These are phyloP conservation scores for Nemania sp. DNA, from an alignment of 2,329 filamentous ascomycete species.

Conservation along the genomic window DNA sequence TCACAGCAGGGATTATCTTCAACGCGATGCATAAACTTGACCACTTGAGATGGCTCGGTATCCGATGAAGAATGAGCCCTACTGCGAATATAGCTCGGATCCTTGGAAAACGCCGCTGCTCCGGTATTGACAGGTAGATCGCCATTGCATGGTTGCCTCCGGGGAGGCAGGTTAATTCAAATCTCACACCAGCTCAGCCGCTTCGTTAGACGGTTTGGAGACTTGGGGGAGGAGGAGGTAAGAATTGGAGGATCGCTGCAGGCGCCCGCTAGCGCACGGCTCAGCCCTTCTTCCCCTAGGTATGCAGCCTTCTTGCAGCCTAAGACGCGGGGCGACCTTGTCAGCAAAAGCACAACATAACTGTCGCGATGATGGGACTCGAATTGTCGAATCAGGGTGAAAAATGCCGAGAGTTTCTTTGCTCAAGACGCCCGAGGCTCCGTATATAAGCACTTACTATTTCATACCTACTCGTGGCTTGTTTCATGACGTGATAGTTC, in stretches of 20 bases:
- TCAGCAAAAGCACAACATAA: constrained; percentile 8
- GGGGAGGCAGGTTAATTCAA: neutral
- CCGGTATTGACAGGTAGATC: constrained; percentile 1
- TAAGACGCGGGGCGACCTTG: constrained; percentile 17
- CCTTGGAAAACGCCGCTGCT: constrained; percentile 2
- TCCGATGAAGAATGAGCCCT: neutral
- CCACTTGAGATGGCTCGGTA: neutral
- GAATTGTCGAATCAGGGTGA: constrained; percentile 12
- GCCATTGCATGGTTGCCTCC: neutral
- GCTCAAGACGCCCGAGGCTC: constrained; percentile 9
- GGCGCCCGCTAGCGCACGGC: neutral
- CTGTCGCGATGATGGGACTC: neutral
- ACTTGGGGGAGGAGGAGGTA: neutral
- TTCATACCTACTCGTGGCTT: neutral
- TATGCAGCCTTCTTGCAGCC: constrained; percentile 16
- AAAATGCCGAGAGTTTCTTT: too few relatives aligned
- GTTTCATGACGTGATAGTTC: neutral
- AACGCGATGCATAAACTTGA: neutral
- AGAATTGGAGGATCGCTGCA: neutral
- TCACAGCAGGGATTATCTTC: neutral
- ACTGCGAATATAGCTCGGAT: neutral
- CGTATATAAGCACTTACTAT: neutral
- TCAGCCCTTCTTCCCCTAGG: constrained; percentile 2
- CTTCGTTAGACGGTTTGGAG: neutral
- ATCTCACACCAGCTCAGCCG: constrained; percentile 16